phyloP scores from a whole-genome alignment of 73 alveolate genomes.

The Uronychia binucleata region DNA sequence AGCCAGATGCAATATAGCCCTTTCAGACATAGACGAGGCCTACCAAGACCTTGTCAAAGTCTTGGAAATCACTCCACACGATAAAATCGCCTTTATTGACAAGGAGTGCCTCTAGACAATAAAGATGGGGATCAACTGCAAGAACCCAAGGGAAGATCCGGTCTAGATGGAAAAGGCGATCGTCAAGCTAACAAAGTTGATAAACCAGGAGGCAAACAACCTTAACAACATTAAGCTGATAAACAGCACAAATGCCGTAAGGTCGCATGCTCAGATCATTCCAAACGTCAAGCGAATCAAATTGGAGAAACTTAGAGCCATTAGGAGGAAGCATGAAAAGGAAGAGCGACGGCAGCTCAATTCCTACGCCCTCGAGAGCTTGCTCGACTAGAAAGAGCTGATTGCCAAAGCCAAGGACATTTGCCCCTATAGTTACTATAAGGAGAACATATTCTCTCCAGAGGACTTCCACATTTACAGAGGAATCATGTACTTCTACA shows the following conservation, averaged over 20 bases:
- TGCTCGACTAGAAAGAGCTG: conserved; percentile 10
- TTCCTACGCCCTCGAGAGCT: conserved; percentile 2
- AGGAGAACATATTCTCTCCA: conserved; percentile 33
- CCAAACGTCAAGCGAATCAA: conserved; percentile 55
- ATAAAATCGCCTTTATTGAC: conserved; percentile 44
- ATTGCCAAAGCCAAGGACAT: conserved; percentile 2
- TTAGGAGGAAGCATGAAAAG: conserved; percentile 33
- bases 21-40: conserved; percentile 30
- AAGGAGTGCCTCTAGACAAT: conserved; percentile 32
- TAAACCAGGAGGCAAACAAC: neutral
- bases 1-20: conserved; percentile 50
- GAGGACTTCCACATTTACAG: conserved; percentile 43
- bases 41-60: conserved; percentile 21
- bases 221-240: conserved; percentile 6
- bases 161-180: conserved; percentile 24
- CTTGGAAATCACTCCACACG: conserved; percentile 33
- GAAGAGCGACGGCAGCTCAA: conserved; percentile 14
- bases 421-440: conserved; percentile 42
- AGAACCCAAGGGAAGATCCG: conserved; percentile 15
- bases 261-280: conserved; percentile 41
- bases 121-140: neutral
- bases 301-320: conserved; percentile 48
- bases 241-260: conserved; percentile 20
- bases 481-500: conserved; percentile 38
- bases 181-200: conserved; percentile 10